phyloP scores from a whole-genome alignment of 2,329 filamentous ascomycete genomes.

The Tolypocladium album region DNA sequence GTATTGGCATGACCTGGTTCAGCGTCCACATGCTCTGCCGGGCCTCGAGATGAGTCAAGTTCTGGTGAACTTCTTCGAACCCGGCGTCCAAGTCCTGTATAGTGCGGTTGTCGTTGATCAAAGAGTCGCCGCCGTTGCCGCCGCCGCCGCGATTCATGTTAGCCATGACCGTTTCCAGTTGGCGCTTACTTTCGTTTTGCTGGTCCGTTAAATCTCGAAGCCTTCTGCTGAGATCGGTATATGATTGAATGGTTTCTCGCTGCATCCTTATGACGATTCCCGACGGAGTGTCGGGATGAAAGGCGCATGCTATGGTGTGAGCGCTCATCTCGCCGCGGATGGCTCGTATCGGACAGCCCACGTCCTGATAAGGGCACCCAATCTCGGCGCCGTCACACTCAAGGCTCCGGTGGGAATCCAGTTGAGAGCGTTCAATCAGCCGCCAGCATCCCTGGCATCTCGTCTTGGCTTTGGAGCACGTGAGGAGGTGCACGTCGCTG shows the following conservation, averaged over 20 bases:
- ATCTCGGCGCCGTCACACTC: slow-evolving; percentile 40
- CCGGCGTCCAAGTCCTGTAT: slow-evolving; percentile 32
- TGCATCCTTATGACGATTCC: slow-evolving; percentile 39
- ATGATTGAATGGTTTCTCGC: slow-evolving; percentile 34
- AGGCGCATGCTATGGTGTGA: slow-evolving; percentile 39
- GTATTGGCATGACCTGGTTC: slow-evolving; percentile 50
- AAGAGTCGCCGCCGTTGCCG: slow-evolving; percentile 18
- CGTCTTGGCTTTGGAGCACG: slow-evolving; percentile 35
- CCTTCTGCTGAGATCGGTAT: slow-evolving; percentile 22
- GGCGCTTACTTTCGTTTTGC: slow-evolving; percentile 21
- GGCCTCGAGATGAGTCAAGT: slow-evolving; percentile 46
- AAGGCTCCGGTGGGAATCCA: slow-evolving; percentile 34
- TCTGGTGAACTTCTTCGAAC: slow-evolving; percentile 46
- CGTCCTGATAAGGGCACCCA: slow-evolving; percentile 32
- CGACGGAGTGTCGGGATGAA: slow-evolving; percentile 37
- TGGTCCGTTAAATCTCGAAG: slow-evolving; percentile 22
- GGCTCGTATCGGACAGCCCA: slow-evolving; percentile 23
- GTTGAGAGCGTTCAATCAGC: slow-evolving; percentile 30
- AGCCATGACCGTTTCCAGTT: slow-evolving; percentile 27
- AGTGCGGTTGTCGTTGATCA: slow-evolving; percentile 36
- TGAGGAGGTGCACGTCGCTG: slow-evolving; percentile 20
- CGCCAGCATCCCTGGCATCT: slow-evolving; percentile 38
- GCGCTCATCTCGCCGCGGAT: slow-evolving; percentile 26
- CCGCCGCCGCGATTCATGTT: slow-evolving; percentile 20
- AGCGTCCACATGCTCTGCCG: slow-evolving; percentile 50